phyloP scores from a whole-genome alignment of 2,329 filamentous ascomycete genomes.

The Rutstroemia sp. region DNA sequence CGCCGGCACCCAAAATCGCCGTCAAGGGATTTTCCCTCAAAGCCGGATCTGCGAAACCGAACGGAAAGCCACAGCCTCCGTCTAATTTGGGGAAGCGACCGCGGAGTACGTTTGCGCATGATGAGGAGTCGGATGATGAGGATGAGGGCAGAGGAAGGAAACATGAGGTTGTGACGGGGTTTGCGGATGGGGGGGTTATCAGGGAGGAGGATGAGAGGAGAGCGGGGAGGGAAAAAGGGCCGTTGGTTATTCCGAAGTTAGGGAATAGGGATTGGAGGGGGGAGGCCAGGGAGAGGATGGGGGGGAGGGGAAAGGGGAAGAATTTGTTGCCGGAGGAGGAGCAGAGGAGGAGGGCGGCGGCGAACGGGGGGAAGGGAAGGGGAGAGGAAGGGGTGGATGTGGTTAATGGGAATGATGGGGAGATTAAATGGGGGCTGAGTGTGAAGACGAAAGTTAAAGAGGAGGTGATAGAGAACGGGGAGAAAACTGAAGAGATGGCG shows the following conservation, averaged over 20 bases:
- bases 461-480: slow-evolving; percentile 21
- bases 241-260: slow-evolving; percentile 50
- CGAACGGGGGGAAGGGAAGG: slow-evolving; percentile 22
- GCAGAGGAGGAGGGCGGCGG: slow-evolving; percentile 36
- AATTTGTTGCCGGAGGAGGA: slow-evolving; percentile 51
- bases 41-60: slow-evolving; percentile 21
- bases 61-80: slow-evolving; percentile 19
- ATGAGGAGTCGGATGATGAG: slow-evolving; percentile 42
- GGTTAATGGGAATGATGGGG: slow-evolving; percentile 35
- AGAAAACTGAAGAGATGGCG: slow-evolving; percentile 8
- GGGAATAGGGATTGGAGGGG: slow-evolving; percentile 57
- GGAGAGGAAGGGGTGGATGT: slow-evolving; percentile 29
- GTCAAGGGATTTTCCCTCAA: slow-evolving; percentile 35
- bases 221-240: slow-evolving; percentile 21
- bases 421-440: slow-evolving; percentile 40
- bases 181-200: slow-evolving; percentile 40
- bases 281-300: slow-evolving; percentile 35
- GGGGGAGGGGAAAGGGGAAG: slow-evolving; percentile 36
- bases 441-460: slow-evolving; percentile 34
- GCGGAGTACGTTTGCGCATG: slow-evolving; percentile 42
- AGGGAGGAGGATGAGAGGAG: slow-evolving; percentile 27
- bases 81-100: slow-evolving; percentile 35
- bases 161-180: slow-evolving; percentile 44
- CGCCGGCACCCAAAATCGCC: slow-evolving; percentile 23
- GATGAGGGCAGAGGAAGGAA: slow-evolving; percentile 39